A percentile compares a stretch with the other conserved stretches of the same genome.
Evolutionary conservation across 371 early-diverging fungal species (phyloP).

Genomic region (Syncephalastrum contaminatum): DNA sequence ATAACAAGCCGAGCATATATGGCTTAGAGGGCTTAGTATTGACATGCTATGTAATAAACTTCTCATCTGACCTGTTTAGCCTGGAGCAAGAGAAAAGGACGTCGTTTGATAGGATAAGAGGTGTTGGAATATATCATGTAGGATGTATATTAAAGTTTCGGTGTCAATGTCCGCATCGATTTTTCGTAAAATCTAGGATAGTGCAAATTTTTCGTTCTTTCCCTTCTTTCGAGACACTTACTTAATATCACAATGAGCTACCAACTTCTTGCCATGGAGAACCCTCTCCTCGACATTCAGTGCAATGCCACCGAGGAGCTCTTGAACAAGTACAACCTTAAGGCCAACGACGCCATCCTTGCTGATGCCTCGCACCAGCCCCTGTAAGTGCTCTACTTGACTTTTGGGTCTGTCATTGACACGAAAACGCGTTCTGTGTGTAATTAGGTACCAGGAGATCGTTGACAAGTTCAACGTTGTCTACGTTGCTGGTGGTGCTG

Average conservation of each 20-base stretch:
- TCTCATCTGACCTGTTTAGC: too few species aligned
- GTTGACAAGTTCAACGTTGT: slow-evolving; percentile 66
- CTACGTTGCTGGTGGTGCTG: slow-evolving; percentile 95
- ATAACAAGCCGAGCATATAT: too few species aligned
- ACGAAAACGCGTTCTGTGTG: neutral
- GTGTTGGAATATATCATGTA: too few species aligned
- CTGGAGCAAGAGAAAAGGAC: too few species aligned
- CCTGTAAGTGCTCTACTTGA: slow-evolving; percentile 50
- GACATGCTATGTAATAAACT: too few species aligned
- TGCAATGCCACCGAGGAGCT: slow-evolving; percentile 73
- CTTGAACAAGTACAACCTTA: slow-evolving; percentile 80
- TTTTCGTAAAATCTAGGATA: too few species aligned
- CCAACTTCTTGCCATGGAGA: slow-evolving; percentile 71
- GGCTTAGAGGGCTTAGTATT: too few species aligned
- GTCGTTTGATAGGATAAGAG: too few species aligned
- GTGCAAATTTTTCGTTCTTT: neutral
- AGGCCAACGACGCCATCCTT: slow-evolving; percentile 93
- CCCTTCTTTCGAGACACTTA: neutral
- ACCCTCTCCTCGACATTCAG: slow-evolving; percentile 96
- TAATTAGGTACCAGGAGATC: slow-evolving; percentile 73
- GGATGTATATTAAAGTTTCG: too few species aligned
- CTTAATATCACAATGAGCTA: slow-evolving; percentile 17
- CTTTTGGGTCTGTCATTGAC: neutral
- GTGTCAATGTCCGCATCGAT: too few species aligned
- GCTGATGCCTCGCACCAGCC: slow-evolving; percentile 85